These are phyloP conservation scores for Coemansia sp. DNA, from an alignment of 192 early-diverging fungal genomes.

Conservation along the genomic window DNA sequence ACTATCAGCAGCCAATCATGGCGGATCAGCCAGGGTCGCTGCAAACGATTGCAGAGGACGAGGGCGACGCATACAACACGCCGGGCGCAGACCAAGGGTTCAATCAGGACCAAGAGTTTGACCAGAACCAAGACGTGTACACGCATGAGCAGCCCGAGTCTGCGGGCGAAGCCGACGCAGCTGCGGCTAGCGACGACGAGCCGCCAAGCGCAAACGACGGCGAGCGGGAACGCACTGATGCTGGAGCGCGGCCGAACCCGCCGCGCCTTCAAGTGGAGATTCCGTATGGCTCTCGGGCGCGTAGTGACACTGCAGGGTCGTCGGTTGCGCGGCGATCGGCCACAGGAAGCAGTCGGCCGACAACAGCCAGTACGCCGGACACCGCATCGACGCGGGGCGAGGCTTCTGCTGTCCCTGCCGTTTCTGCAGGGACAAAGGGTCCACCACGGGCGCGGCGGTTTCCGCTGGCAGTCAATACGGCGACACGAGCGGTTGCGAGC, in stretches of 20 bases:
- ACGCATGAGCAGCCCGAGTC: not conserved
- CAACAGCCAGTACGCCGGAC: slow-evolving; percentile 22
- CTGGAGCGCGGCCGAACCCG: not conserved
- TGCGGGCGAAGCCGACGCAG: not conserved
- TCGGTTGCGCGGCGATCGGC: slow-evolving; percentile 14
- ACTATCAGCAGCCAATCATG: slow-evolving; percentile 11
- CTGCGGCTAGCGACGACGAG: slow-evolving; percentile 2
- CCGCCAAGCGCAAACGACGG: not conserved
- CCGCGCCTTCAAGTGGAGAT: slow-evolving; percentile 43
- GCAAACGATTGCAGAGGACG: slow-evolving; percentile 49
- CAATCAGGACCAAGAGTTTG: not conserved
- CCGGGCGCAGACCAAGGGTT: not conserved
- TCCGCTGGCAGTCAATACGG: slow-evolving; percentile 46
- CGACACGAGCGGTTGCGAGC: slow-evolving; percentile 22
- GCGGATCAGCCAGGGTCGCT: slow-evolving; percentile 18
- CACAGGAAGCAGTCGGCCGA: slow-evolving; percentile 10
- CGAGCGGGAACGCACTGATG: not conserved
- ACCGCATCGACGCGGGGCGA: slow-evolving; percentile 8
- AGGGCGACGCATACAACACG: slow-evolving; percentile 14
- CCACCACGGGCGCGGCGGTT: slow-evolving; percentile 28
- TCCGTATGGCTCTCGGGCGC: slow-evolving; percentile 19
- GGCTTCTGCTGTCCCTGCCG: too few relatives aligned
- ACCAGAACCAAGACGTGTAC: not conserved
- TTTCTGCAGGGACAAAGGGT: too few relatives aligned
- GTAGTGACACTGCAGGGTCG: slow-evolving; percentile 5